Evolutionary conservation across 495 filamentous ascomycete species (phyloP).

Genomic region (Darksidea phi): DNA sequence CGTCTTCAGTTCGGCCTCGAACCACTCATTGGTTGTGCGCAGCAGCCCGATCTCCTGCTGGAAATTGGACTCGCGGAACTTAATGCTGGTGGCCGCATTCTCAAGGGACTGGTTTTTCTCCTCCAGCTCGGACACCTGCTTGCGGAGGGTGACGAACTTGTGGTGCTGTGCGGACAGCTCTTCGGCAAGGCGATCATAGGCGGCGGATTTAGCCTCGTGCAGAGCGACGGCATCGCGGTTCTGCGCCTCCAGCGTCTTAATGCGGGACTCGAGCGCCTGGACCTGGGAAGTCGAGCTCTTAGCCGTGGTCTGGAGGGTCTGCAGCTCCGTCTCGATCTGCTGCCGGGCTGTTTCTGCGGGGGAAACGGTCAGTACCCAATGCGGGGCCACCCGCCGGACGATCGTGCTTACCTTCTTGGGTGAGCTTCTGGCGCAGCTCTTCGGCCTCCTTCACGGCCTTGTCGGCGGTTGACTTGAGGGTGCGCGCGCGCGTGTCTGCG

Average conservation of each 20-base stretch:
- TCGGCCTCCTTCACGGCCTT: conserved; percentile 74
- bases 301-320: conserved; percentile 71
- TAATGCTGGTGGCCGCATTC: conserved; percentile 69
- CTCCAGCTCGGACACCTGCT: conserved; percentile 74
- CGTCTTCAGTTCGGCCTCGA: conserved; percentile 83
- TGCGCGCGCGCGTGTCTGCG: conserved; percentile 75
- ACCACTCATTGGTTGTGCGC: conserved; percentile 87
- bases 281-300: conserved; percentile 74
- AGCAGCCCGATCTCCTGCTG: conserved; percentile 85
- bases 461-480: conserved; percentile 74
- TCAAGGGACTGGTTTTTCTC: conserved; percentile 78
- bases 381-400: neutral
- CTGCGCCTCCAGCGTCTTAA: conserved; percentile 80
- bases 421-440: conserved; percentile 73
- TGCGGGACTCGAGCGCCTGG: conserved; percentile 70
- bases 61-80: conserved; percentile 82
- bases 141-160: conserved; percentile 77
- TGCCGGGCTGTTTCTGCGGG: conserved; percentile 59
- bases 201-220: conserved; percentile 81
- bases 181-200: conserved; percentile 80
- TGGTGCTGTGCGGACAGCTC: conserved; percentile 85
- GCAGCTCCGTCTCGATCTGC: conserved; percentile 77
- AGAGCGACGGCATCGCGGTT: conserved; percentile 86
- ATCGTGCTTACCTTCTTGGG: conserved; percentile 66
- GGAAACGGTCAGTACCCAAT: conserved; percentile 18